These are phyloP conservation scores for Phytophthora meadii DNA, from an alignment of 352 stramenopile genomes.

Conservation along the genomic window DNA sequence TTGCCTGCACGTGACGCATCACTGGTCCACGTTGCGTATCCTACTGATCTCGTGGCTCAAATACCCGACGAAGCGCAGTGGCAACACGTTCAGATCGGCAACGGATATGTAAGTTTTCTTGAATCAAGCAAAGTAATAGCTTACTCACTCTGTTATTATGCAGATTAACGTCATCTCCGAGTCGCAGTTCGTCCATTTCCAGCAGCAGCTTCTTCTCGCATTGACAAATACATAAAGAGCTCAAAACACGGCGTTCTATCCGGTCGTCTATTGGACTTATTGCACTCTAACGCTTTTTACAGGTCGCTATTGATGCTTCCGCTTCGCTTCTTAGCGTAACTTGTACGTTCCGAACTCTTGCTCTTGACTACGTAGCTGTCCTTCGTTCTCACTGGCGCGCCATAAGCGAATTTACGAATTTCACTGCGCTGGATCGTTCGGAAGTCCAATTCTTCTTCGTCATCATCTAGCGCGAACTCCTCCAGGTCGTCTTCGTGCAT, in stretches of 20 bases:
- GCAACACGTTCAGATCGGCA: slow-evolving; percentile 52
- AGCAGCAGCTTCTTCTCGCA: slow-evolving; percentile 12
- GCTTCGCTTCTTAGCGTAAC: slow-evolving; percentile 36
- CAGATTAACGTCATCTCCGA: slow-evolving; percentile 36
- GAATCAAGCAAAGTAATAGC: neutral
- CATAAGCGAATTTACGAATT: slow-evolving; percentile 42
- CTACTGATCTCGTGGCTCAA: slow-evolving; percentile 12
- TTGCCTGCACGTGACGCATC: slow-evolving; percentile 54
- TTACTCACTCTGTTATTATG: slow-evolving; percentile 12
- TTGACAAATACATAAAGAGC: slow-evolving; percentile 9
- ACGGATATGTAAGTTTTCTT: slow-evolving; percentile 58
- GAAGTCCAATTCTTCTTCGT: slow-evolving; percentile 57
- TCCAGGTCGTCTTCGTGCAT: slow-evolving; percentile 80
- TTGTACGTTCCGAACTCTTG: slow-evolving; percentile 7
- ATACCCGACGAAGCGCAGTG: slow-evolving; percentile 21
- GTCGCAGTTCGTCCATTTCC: slow-evolving; percentile 15
- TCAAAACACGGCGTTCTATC: slow-evolving; percentile 26
- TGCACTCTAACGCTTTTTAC: slow-evolving; percentile 26
- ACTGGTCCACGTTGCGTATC: slow-evolving; percentile 56
- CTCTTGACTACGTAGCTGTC: slow-evolving; percentile 17
- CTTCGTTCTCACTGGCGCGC: slow-evolving; percentile 30
- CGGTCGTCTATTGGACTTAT: slow-evolving; percentile 11
- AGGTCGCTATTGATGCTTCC: slow-evolving; percentile 34
- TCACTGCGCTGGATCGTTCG: slow-evolving; percentile 43
- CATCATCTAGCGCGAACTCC: slow-evolving; percentile 70